Percentiles rank a stretch among this genome's conserved stretches.
phyloP scores from a whole-genome alignment of 2,329 filamentous ascomycete species.

The Coleophoma eucalyptorum region DNA sequence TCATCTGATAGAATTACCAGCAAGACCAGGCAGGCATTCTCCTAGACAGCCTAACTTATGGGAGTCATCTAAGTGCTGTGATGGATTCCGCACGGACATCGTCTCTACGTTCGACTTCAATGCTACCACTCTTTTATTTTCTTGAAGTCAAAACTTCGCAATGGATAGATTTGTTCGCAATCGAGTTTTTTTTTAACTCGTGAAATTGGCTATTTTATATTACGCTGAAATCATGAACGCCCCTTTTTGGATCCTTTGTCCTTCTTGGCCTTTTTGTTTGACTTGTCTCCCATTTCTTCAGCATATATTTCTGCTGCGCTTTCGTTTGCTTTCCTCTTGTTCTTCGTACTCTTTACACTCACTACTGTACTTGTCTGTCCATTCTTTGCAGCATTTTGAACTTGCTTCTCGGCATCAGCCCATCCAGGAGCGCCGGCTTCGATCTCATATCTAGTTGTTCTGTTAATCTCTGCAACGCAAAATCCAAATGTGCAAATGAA shows the following conservation, averaged over 20 bases:
- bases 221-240: constrained; percentile 3
- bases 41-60: too few species aligned
- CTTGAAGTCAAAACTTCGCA: too few species aligned
- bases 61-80: too few species aligned
- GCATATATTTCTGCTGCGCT: constrained; percentile 61
- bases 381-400: constrained; percentile 51
- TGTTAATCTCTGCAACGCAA: constrained; percentile 10
- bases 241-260: constrained; percentile 19
- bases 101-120: too few species aligned
- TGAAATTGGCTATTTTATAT: too few species aligned
- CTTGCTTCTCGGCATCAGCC: constrained; percentile 72
- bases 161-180: too few species aligned
- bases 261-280: constrained; percentile 47
- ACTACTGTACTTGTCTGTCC: constrained; percentile 62
- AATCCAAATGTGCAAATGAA: constrained; percentile 1
- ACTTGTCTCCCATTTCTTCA: constrained; percentile 50
- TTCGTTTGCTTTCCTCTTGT: constrained; percentile 67
- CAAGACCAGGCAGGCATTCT: too few species aligned
- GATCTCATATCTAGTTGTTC: constrained; percentile 56
- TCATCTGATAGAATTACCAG: too few species aligned
- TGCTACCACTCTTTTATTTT: too few species aligned
- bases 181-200: too few species aligned
- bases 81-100: too few species aligned
- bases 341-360: constrained; percentile 75
- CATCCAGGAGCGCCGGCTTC: constrained; percentile 58